Evolutionary conservation across 257 asterid species (phyloP), one percentile per base, ranked within the genome.

Genomic region (Lantana camara): DNA sequence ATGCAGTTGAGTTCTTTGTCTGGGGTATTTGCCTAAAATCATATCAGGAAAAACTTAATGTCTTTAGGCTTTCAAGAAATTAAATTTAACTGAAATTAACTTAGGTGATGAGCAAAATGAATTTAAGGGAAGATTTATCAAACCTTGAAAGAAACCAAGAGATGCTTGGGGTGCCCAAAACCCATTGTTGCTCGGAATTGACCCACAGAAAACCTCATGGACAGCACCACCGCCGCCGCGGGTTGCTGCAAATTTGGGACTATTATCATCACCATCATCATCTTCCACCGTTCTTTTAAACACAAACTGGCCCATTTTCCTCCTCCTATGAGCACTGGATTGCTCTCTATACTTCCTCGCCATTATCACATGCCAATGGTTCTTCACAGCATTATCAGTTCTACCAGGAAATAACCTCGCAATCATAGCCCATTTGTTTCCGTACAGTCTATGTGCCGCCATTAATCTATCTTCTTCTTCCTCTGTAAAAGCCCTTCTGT

Each of bases 381-480:
- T 91, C 81, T 91, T 91, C 4, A 91, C 97, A 1, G 97, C 90
- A 68, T 91, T 91, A 72, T 91, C 97, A 20, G 97, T 91, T 71
- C 97, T 80, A 0, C 97, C 97, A 4, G 96, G 97, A 60, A 91
- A 91, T 7, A 91, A 73, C 71, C 97, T 79, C 4, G 97, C 89
- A 29, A 90, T 90, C 95, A 90, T 83, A 0, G 97, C 96, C 97
- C 97, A 90, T 60, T 88, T 90, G 85, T 90, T 90, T 0, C 97
- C 97, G 52, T 90, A 90, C 15, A 90, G 49, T 8, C 93, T 75
- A 38, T 90, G 97, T n/a, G 97, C 97, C 21, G 95, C 93, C 95
- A 90, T 85, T 45, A 90, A 62, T 40, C 97, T 70, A 71, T 88
- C 96, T 27, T 90, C 97, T 62, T 90, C 97, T 47, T 90, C 97